phyloP scores from a whole-genome alignment of 257 asterid genomes.

The Nicotiana paniculata region DNA sequence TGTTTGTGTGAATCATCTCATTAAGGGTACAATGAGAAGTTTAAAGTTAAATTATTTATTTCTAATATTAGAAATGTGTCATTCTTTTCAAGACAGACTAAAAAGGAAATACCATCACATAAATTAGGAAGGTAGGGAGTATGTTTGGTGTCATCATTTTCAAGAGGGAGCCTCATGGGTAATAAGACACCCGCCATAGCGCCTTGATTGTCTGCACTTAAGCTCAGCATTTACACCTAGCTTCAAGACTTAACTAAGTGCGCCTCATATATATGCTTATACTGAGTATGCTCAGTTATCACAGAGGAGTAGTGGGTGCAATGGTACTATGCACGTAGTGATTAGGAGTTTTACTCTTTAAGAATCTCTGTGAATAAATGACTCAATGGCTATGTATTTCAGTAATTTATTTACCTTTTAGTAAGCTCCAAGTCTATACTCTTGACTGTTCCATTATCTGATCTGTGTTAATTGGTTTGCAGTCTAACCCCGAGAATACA shows the following conservation, averaged over 20 bases:
- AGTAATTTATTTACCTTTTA: not conserved
- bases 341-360: not conserved
- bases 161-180: not conserved
- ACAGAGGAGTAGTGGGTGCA: not conserved
- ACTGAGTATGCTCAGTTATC: not conserved
- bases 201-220: not conserved
- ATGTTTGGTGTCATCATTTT: not conserved
- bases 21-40: no score
- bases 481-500: constrained; percentile 93
- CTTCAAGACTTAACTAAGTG: not conserved
- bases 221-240: not conserved
- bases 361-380: not conserved
- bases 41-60: no score
- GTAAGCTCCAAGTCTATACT: not conserved
- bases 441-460: not conserved
- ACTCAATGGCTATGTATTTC: not conserved
- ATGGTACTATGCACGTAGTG: not conserved
- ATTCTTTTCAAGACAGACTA: no score
- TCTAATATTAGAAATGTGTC: no score
- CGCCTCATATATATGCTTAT: not conserved
- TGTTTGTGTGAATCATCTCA: no score
- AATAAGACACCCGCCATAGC: not conserved
- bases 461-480: constrained; percentile 6
- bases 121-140: no score
- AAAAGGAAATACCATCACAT: no score